Conservation (phyloP, 371 early-diverging fungal genomes). For the Mortierella sp. region DNA sequence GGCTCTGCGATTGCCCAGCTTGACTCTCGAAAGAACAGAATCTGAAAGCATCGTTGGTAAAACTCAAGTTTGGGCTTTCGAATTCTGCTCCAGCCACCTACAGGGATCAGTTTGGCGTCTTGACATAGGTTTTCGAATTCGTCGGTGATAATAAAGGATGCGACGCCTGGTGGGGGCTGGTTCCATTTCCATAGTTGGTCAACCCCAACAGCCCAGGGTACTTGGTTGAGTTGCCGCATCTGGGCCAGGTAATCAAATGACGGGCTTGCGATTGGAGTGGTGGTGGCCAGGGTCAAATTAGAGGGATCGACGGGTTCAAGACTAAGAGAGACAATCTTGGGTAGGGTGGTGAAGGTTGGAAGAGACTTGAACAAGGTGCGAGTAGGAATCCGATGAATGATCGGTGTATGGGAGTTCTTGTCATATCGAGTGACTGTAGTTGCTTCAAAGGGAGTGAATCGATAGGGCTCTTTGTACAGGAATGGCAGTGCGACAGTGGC, state of each 20-base stretch:
- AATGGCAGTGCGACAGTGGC: background rate
- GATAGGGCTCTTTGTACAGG: background rate
- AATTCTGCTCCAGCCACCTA: background rate
- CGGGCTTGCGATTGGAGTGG: background rate
- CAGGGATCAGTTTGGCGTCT: background rate
- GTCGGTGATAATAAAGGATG: background rate
- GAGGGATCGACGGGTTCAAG: background rate
- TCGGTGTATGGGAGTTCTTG: too few relatives aligned
- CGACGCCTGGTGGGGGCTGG: background rate
- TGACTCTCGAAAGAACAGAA: background rate
- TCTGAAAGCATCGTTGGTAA: background rate
- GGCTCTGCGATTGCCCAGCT: background rate
- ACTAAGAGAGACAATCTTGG: background rate
- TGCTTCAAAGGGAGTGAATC: background rate
- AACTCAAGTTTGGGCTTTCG: background rate
- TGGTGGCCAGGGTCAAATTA: background rate
- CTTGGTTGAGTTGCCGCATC: background rate
- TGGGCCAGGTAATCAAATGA: background rate
- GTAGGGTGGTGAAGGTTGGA: background rate
- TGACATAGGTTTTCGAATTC: background rate
- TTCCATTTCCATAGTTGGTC: background rate
- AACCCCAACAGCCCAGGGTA: background rate
- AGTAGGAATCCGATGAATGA: background rate
- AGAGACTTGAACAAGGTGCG: background rate
- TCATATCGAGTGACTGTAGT: background rate